Evolutionary conservation across 805 yeast genomes (phyloP).

Genomic region (Suhomyces emberorum): DNA sequence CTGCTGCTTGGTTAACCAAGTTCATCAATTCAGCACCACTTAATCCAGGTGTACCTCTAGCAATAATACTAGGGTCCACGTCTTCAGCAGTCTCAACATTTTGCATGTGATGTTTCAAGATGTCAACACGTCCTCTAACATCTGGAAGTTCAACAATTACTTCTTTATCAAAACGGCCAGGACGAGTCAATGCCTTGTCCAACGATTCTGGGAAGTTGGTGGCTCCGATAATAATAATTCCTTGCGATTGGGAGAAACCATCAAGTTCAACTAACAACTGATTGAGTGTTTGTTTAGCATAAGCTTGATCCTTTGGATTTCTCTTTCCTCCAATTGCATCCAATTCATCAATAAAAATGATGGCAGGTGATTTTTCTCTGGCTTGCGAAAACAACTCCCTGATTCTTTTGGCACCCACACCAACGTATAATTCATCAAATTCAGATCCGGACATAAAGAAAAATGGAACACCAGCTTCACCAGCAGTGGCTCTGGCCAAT

Average conservation of each 20-base stretch:
- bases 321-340: slow-evolving; percentile 99
- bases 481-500: slow-evolving; percentile 96
- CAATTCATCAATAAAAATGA: slow-evolving; percentile 93
- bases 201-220: slow-evolving; percentile 96
- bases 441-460: slow-evolving; percentile 98
- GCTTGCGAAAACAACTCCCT: slow-evolving; percentile 94
- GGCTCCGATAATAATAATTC: slow-evolving; percentile 95
- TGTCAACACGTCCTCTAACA: slow-evolving; percentile 94
- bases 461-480: slow-evolving; percentile 98
- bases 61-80: slow-evolving; percentile 86
- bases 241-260: slow-evolving; percentile 89
- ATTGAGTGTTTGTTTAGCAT: slow-evolving; percentile 94
- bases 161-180: slow-evolving; percentile 95
- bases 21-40: slow-evolving; percentile 98
- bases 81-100: slow-evolving; percentile 81
- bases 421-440: slow-evolving; percentile 96
- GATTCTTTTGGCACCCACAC: slow-evolving; percentile 98
- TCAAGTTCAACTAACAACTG: slow-evolving; percentile 94
- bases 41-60: slow-evolving; percentile 96
- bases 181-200: slow-evolving; percentile 96
- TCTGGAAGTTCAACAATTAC: slow-evolving; percentile 96
- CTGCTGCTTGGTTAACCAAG: slow-evolving; percentile 96
- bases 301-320: slow-evolving; percentile 96
- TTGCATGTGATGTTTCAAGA: slow-evolving; percentile 84
- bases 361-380: slow-evolving; percentile 92